phyloP scores from a whole-genome alignment of 2,329 filamentous ascomycete species.

The Hansfordia pulvinata region DNA sequence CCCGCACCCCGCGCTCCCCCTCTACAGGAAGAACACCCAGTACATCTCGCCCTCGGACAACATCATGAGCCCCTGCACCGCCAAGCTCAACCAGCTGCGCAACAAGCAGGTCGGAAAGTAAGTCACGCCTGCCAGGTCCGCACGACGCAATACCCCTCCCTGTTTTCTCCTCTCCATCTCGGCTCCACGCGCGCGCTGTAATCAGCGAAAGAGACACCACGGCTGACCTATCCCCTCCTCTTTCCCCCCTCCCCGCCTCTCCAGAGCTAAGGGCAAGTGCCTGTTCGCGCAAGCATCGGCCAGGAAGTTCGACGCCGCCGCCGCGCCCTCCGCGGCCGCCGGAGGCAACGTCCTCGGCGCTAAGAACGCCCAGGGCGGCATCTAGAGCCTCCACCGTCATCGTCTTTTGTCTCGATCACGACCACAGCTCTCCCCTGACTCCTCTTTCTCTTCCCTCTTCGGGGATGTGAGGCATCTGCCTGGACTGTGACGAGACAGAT shows the following conservation, averaged over 20 bases:
- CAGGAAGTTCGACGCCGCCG: conserved; percentile 47
- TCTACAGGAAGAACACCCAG: conserved; percentile 26
- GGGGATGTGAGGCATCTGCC: no score
- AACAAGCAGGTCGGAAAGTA: conserved; percentile 72
- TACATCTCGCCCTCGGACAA: conserved; percentile 79
- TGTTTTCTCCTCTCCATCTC: background rate
- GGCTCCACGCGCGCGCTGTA: background rate
- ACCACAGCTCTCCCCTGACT: no score
- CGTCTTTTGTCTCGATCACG: no score
- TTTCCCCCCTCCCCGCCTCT: no score
- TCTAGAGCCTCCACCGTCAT: background rate
- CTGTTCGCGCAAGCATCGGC: conserved; percentile 52
- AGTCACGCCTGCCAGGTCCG: no score
- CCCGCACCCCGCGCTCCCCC: conserved; percentile 2
- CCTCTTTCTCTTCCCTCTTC: no score
- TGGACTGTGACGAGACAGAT: background rate
- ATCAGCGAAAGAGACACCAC: background rate
- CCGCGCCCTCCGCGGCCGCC: no score
- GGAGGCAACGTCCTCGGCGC: conserved; percentile 26
- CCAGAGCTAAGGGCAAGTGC: conserved; percentile 53
- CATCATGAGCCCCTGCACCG: conserved; percentile 77
- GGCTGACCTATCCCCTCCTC: background rate
- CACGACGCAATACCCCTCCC: no score
- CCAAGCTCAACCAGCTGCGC: conserved; percentile 69
- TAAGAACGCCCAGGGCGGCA: conserved; percentile 14